phyloP scores from a whole-genome alignment of 805 yeast species.

The Kodamaea neixiangensis region DNA sequence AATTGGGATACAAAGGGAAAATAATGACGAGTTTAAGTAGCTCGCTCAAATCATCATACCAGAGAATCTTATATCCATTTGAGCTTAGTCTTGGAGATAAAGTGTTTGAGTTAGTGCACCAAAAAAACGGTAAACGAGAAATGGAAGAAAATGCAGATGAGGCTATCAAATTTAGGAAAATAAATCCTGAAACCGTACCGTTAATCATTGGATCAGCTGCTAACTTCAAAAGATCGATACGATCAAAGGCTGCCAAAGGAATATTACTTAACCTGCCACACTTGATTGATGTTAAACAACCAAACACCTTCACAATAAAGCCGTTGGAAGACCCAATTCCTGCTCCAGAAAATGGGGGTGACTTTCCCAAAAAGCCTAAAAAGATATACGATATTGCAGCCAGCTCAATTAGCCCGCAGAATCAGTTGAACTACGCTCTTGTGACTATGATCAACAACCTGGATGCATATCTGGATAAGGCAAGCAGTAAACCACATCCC shows the following conservation, averaged over 20 bases:
- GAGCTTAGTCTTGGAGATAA: conserved; percentile 22
- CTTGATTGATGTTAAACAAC: conserved; percentile 43
- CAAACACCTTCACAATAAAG: conserved; percentile 19
- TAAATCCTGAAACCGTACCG: conserved; percentile 24
- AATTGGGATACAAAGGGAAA: conserved; percentile 72
- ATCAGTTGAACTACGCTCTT: conserved; percentile 15
- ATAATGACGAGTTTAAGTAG: conserved; percentile 72
- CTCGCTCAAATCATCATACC: conserved; percentile 61
- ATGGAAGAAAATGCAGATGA: background rate
- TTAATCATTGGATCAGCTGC: conserved; percentile 47
- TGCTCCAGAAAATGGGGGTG: background rate
- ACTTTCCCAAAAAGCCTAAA: conserved; percentile 10
- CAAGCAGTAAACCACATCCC: conserved; percentile 15
- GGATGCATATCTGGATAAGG: conserved; percentile 16
- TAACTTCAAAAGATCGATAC: conserved; percentile 48
- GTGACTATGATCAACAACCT: conserved; percentile 6
- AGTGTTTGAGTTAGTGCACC: conserved; percentile 1
- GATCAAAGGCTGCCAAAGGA: conserved; percentile 51
- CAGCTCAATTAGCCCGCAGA: conserved; percentile 15
- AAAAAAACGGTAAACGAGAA: conserved; percentile 17
- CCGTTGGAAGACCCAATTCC: background rate
- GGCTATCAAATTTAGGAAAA: background rate
- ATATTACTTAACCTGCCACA: conserved; percentile 51
- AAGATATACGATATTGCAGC: conserved; percentile 8
- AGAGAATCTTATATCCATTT: conserved; percentile 39